phyloP scores from a whole-genome alignment of 192 early-diverging fungal species.

The Lunasporangiospora selenospora region DNA sequence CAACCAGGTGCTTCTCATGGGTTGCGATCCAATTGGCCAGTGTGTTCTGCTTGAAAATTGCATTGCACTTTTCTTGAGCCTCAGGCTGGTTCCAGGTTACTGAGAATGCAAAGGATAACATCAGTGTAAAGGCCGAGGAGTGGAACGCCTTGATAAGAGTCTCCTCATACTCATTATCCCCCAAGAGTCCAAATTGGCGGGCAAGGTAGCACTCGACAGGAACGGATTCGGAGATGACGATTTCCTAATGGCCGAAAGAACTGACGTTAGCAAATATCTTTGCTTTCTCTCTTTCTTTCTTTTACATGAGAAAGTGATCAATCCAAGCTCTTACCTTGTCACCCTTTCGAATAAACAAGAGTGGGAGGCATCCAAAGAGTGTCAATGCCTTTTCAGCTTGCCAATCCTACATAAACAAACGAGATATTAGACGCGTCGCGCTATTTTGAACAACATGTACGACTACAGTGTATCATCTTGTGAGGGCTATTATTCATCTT shows the following conservation, averaged over 20 bases:
- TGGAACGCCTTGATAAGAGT: slow-evolving; percentile 11
- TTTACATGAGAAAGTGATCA: no score
- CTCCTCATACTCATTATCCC: slow-evolving; percentile 24
- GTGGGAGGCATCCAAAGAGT: slow-evolving; percentile 13
- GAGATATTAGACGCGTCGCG: no score
- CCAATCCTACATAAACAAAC: slow-evolving; percentile 14
- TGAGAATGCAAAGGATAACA: not conserved
- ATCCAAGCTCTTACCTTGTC: slow-evolving; percentile 19
- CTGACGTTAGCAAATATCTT: no score
- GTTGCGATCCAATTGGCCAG: slow-evolving; percentile 1
- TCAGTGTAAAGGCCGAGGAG: not conserved
- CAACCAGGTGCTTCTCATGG: slow-evolving; percentile 11
- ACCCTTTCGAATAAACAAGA: slow-evolving; percentile 12
- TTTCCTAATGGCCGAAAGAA: no score
- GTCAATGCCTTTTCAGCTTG: not conserved
- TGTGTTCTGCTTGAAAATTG: not conserved
- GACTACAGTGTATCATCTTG: no score
- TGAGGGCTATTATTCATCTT: no score
- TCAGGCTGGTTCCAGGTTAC: slow-evolving; percentile 1
- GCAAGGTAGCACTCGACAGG: slow-evolving; percentile 18
- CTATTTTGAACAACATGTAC: not conserved
- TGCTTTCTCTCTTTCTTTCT: no score
- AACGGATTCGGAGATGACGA: slow-evolving; percentile 1
- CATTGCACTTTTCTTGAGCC: not conserved
- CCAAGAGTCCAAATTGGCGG: slow-evolving; percentile 22